Percentiles rank a stretch among this genome's conserved stretches.
Conservation (phyloP, 163 green algal species). For the Scenedesmus sp. region DNA sequence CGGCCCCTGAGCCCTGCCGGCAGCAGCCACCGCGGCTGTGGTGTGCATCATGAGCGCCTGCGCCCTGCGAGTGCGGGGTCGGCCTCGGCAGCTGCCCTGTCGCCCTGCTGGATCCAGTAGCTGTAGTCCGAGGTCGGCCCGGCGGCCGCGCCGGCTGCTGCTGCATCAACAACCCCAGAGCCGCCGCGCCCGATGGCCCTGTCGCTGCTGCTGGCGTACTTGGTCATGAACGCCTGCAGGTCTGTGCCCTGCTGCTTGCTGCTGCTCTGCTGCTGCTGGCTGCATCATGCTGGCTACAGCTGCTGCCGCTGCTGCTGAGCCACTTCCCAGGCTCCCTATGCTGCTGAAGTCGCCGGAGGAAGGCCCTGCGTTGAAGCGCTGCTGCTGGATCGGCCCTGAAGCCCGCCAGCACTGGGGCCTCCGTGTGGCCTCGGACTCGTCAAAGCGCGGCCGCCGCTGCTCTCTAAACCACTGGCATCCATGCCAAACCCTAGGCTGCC, state of each 20-base stretch:
- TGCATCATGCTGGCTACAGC: background rate
- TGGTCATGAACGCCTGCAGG: constrained; percentile 21
- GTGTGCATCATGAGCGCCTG: background rate
- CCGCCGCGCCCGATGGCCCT: background rate
- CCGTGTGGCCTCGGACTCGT: background rate
- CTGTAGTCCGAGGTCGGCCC: background rate
- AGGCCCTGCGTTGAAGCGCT: background rate
- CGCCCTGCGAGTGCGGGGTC: background rate
- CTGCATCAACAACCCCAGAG: background rate
- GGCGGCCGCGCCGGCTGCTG: background rate
- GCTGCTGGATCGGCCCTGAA: background rate
- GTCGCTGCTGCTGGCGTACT: constrained; percentile 22
- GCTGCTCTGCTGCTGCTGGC: background rate
- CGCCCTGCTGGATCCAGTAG: constrained; percentile 14
- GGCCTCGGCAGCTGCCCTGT: background rate
- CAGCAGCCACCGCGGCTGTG: background rate
- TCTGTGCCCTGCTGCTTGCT: background rate
- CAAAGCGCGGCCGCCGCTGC: background rate
- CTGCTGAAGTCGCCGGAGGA: background rate
- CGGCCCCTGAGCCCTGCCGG: background rate
- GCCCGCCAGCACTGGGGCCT: background rate
- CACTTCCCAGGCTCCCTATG: background rate
- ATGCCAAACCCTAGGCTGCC: constrained; percentile 43
- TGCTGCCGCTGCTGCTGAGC: background rate
- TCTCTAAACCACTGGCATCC: background rate